Base-by-base conservation (phyloP, 106 monocot genomes). In the Hemerocallis citrina region DNA sequence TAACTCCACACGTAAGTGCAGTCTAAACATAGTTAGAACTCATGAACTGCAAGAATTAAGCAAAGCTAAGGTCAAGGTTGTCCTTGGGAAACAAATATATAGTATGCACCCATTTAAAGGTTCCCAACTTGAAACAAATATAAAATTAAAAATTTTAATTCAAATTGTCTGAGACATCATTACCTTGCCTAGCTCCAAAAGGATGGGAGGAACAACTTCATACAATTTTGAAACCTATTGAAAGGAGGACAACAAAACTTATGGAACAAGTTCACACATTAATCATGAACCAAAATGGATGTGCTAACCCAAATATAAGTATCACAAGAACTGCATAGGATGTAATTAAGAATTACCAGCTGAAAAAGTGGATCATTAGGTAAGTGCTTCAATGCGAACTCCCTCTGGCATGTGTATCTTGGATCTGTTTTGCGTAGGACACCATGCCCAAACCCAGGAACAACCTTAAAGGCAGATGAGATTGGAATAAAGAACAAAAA, bases 101-200 rank as follows among this genome's bases (percentile, higher is more conserved):
- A n/a, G 2, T 13, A 55, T 32, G 32, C 13, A 17, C 5, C 32
- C 32, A 33, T 55, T 33, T 55, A 2, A 6, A 32, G n/a, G 15
- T 23, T n/a, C n/a, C n/a, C n/a, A n/a, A n/a, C n/a, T n/a, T n/a
- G n/a, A n/a, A n/a, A n/a, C n/a, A 3, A 28, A 62, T 44, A 28
- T 62, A 21, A 21, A 22, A 40, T 12, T 19, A 24, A 61, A 37
- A 61, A n/a, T n/a, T n/a, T 32, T n/a, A 34, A 32, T 33, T 16
- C 15, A 4, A 21, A 21, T n/a, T 21, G 41, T 15, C 42, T 30
- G 1, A n/a, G 14, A 44, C n/a, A 12, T 28, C 32, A 21, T 46
- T 91, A 98, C 96, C 96, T 98, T 98, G 48, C 96, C 96, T 38
- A 98, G 79, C 66, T 91, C 84, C 19, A 81, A 84, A n/a, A 98